phyloP scores from a whole-genome alignment of 2,329 filamentous ascomycete genomes.

The Drechslerella coelobrocha region DNA sequence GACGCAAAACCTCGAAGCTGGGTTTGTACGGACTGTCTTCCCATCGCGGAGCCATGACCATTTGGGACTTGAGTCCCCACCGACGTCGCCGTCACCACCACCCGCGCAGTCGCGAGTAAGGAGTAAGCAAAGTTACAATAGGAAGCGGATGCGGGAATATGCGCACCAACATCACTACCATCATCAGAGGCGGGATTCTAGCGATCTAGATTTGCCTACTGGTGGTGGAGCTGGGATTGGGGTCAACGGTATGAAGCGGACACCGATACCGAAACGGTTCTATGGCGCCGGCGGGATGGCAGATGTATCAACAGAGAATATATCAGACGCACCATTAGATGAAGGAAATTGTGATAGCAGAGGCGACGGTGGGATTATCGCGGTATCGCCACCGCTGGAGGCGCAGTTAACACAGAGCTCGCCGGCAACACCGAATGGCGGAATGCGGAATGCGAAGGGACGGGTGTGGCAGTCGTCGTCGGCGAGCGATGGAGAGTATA shows the following conservation, averaged over 20 bases:
- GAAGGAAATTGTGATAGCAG: conserved; percentile 8
- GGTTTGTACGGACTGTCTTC: conserved; percentile 50
- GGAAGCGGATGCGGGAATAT: conserved; percentile 31
- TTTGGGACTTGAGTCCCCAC: conserved; percentile 49
- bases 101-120: conserved; percentile 12
- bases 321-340: conserved; percentile 27
- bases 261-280: conserved; percentile 24
- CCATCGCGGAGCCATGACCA: conserved; percentile 42
- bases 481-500: conserved; percentile 44
- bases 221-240: too few relatives aligned
- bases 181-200: conserved; percentile 42
- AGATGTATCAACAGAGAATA: conserved; percentile 11
- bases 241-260: conserved; percentile 3
- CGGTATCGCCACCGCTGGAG: conserved; percentile 19
- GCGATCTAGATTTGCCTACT: conserved; percentile 30
- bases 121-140: conserved; percentile 4
- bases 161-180: not conserved
- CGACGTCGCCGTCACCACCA: conserved; percentile 45
- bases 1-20: conserved; percentile 54
- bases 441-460: conserved; percentile 23
- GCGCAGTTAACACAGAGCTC: conserved; percentile 50
- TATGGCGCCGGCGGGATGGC: conserved; percentile 19
- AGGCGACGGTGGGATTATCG: not conserved
- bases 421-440: conserved; percentile 51
- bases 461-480: conserved; percentile 29